These are phyloP conservation scores for Corrigiola litoralis DNA, from an alignment of 179 eudicot genomes.

Conservation along the genomic window DNA sequence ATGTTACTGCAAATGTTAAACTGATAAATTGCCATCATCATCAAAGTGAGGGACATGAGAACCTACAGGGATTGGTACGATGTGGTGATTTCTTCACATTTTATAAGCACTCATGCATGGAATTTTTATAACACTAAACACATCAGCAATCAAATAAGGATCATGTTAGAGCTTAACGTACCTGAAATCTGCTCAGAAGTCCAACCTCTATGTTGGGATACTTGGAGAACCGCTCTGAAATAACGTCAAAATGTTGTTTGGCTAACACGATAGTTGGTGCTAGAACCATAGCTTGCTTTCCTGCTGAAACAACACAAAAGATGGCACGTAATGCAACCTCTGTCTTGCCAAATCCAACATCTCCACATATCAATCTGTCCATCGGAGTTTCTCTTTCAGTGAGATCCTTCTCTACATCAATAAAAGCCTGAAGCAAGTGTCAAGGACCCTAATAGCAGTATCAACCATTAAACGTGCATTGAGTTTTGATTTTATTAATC, in stretches of 20 bases:
- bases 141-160: neutral
- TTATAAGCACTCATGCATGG: neutral
- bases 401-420: conserved; percentile 91
- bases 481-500: neutral
- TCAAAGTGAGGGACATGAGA: no score
- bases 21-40: no score
- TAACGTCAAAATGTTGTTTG: conserved; percentile 85
- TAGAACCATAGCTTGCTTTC: conserved; percentile 94
- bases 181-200: conserved; percentile 98
- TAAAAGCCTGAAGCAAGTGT: conserved; percentile 70
- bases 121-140: neutral
- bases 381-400: conserved; percentile 94
- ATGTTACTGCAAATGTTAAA: neutral
- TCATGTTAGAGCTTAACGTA: conserved; percentile 20
- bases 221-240: conserved; percentile 69
- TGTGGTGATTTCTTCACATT: neutral
- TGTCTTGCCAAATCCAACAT: conserved; percentile 98
- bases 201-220: conserved; percentile 62
- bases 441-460: conserved; percentile 32
- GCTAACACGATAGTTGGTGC: conserved; percentile 98
- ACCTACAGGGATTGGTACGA: neutral
- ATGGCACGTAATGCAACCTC: conserved; percentile 97
- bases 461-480: conserved; percentile 3
- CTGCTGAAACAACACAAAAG: conserved; percentile 81
- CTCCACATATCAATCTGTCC: conserved; percentile 97